These are phyloP conservation scores for Aureobasidium sp. DNA, from an alignment of 2,329 filamentous ascomycete genomes.

Conservation along the genomic window DNA sequence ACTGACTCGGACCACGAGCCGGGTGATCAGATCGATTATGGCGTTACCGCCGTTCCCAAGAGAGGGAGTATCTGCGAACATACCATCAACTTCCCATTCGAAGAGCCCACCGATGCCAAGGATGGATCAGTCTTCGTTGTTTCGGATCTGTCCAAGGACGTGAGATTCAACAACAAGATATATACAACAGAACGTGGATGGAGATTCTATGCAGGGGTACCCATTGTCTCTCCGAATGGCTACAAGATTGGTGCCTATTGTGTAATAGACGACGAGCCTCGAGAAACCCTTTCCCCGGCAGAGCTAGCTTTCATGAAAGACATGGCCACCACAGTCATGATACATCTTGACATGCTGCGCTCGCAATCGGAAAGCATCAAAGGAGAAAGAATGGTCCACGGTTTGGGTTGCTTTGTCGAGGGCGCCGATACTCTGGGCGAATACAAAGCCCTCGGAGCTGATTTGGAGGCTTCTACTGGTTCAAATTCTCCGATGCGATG, in stretches of 20 bases:
- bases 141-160: conserved; percentile 26
- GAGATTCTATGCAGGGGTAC: conserved; percentile 30
- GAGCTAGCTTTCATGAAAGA: conserved; percentile 28
- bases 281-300: too few relatives aligned
- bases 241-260: conserved; percentile 29
- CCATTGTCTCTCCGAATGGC: conserved; percentile 27
- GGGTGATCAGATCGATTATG: conserved; percentile 25
- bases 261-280: conserved; percentile 23
- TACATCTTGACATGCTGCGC: conserved; percentile 29
- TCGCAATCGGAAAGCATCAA: conserved; percentile 27
- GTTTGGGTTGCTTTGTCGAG: conserved; percentile 21
- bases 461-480: not conserved
- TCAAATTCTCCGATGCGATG: not conserved
- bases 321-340: conserved; percentile 25
- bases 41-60: conserved; percentile 24
- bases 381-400: conserved; percentile 19
- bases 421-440: conserved; percentile 14
- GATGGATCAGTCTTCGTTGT: conserved; percentile 16
- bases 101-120: conserved; percentile 17
- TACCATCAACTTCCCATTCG: conserved; percentile 17
- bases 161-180: conserved; percentile 26
- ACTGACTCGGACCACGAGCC: conserved; percentile 21
- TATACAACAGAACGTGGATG: conserved; percentile 25
- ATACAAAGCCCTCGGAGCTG: not conserved
- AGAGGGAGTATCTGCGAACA: conserved; percentile 27